A percentile compares a stretch with the other conserved stretches of the same genome.
These are phyloP conservation scores for Fusarium xylarioides DNA, from an alignment of 2,329 filamentous ascomycete genomes.

Conservation along the genomic window DNA sequence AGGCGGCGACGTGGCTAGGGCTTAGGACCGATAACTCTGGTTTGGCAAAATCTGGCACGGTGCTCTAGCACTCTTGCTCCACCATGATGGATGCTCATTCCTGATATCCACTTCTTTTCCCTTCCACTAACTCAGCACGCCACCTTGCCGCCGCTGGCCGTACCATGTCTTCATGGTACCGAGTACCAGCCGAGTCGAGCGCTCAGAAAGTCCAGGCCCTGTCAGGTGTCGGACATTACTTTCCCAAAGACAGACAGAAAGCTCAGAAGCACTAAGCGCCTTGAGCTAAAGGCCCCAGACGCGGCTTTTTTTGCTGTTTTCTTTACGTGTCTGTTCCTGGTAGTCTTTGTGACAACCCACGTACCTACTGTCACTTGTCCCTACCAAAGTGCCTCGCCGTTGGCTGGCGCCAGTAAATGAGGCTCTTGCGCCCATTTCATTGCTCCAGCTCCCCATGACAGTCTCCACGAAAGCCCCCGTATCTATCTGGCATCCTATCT, in stretches of 20 bases:
- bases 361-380: conserved; percentile 37
- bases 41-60: conserved; percentile 24
- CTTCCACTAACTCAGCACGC: conserved; percentile 30
- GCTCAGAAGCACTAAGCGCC: conserved; percentile 14
- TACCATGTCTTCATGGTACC: conserved; percentile 25
- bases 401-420: conserved; percentile 36
- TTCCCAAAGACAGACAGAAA: conserved; percentile 12
- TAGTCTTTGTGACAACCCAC: conserved; percentile 38
- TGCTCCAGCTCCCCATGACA: conserved; percentile 15
- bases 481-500: conserved; percentile 31
- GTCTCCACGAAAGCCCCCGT: conserved; percentile 13
- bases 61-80: conserved; percentile 20
- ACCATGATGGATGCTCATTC: conserved; percentile 28
- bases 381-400: conserved; percentile 20
- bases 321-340: conserved; percentile 38
- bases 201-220: conserved; percentile 30
- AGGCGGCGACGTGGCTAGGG: conserved; percentile 29
- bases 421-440: conserved; percentile 25
- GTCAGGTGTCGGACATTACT: conserved; percentile 42
- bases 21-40: conserved; percentile 34
- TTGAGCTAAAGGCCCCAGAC: conserved; percentile 30
- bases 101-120: conserved; percentile 36
- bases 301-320: conserved; percentile 38
- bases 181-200: conserved; percentile 25
- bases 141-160: conserved; percentile 42